Conservation (phyloP, 805 yeast genomes). For the Hanseniaspora pseudoguilliermondii region DNA sequence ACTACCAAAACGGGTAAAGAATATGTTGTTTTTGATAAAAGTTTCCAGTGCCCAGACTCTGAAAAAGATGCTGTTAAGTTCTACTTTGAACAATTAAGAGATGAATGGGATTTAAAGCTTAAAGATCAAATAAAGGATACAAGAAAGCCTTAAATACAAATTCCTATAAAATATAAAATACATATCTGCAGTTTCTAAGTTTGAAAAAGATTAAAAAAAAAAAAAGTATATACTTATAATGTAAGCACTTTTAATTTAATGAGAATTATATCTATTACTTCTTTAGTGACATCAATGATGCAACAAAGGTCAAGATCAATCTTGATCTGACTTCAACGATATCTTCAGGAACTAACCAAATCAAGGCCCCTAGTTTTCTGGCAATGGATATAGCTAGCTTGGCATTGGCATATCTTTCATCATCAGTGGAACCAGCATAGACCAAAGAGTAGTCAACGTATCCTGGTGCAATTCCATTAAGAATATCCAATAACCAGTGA, state of each 20-base stretch:
- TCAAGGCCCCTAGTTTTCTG: conserved; percentile 91
- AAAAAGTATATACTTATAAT: too few species aligned
- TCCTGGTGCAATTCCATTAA: conserved; percentile 91
- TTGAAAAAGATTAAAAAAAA: too few species aligned
- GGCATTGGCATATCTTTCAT: conserved; percentile 86
- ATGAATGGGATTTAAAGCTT: conserved; percentile 64
- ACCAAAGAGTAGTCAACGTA: conserved; percentile 94
- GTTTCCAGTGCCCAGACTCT: conserved; percentile 36
- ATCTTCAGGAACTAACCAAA: conserved; percentile 99
- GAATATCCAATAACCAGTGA: conserved; percentile 73
- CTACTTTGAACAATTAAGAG: conserved; percentile 44
- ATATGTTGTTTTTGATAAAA: conserved; percentile 39
- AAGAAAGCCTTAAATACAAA: conserved; percentile 16
- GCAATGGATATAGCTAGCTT: conserved; percentile 96
- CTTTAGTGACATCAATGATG: conserved; percentile 74
- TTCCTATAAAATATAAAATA: not conserved
- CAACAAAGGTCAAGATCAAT: conserved; percentile 85
- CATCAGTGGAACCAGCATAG: conserved; percentile 62
- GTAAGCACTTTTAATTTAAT: too few species aligned
- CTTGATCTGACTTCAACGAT: conserved; percentile 91
- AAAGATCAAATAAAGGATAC: conserved; percentile 59
- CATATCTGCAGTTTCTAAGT: not conserved
- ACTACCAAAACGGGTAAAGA: conserved; percentile 52
- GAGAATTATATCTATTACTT: conserved; percentile 14
- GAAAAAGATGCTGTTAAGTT: conserved; percentile 30